Conservation (phyloP, 1,284 basidiomycete species). For the Pseudomicrostroma phylloplanum region DNA sequence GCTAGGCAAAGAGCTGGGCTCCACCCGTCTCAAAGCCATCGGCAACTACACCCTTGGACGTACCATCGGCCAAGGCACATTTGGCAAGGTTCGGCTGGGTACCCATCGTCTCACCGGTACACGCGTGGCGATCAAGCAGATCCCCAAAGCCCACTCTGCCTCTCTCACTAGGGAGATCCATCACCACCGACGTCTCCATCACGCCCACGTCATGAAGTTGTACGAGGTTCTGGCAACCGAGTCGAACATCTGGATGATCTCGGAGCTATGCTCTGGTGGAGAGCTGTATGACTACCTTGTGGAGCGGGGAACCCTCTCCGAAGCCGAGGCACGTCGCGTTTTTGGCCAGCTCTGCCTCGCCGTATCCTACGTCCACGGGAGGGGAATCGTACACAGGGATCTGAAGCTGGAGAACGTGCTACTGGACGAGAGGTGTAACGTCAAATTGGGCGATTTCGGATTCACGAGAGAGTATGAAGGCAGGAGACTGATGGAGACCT, state of each 20-base stretch:
- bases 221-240: slow-evolving; percentile 98
- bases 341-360: slow-evolving; percentile 53
- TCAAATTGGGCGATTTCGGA: slow-evolving; percentile 80
- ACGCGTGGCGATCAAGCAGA: slow-evolving; percentile 84
- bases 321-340: slow-evolving; percentile 48
- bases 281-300: slow-evolving; percentile 55
- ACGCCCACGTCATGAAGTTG: slow-evolving; percentile 87
- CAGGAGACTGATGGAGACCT: slow-evolving; percentile 80
- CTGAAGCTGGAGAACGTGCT: slow-evolving; percentile 58
- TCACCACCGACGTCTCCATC: slow-evolving; percentile 91
- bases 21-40: slow-evolving; percentile 77
- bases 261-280: slow-evolving; percentile 90
- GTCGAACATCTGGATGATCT: slow-evolving; percentile 88
- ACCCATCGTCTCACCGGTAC: slow-evolving; percentile 72
- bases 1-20: slow-evolving; percentile 86
- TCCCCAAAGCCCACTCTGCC: slow-evolving; percentile 71
- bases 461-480: slow-evolving; percentile 90
- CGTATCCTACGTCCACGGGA: slow-evolving; percentile 52
- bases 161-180: slow-evolving; percentile 92
- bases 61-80: slow-evolving; percentile 87
- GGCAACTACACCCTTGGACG: slow-evolving; percentile 93
- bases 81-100: slow-evolving; percentile 85
- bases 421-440: slow-evolving; percentile 52
- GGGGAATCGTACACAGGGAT: slow-evolving; percentile 54
- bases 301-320: slow-evolving; percentile 47